phyloP scores from a whole-genome alignment of 345 rosid genomes.

The Lepidium didymum region DNA sequence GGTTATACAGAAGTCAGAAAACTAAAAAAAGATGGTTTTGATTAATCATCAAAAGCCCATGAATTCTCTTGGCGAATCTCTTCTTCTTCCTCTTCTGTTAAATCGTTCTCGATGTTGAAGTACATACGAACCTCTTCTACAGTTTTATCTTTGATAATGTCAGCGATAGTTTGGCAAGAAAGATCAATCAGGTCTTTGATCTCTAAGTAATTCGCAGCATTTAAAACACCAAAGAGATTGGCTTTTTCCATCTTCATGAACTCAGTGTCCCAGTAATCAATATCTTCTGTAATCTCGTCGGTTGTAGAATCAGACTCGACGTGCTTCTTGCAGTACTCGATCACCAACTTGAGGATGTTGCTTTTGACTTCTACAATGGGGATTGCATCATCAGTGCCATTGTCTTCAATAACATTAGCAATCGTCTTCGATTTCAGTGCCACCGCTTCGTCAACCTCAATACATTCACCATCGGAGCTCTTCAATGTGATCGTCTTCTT shows the following conservation, averaged over 20 bases:
- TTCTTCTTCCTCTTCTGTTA: slow-evolving; percentile 53
- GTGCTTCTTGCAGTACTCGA: slow-evolving; percentile 64
- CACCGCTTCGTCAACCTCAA: slow-evolving; percentile 30
- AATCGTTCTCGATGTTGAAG: slow-evolving; percentile 50
- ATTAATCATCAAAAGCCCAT: background rate
- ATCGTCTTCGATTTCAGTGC: slow-evolving; percentile 43
- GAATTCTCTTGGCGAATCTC: slow-evolving; percentile 44
- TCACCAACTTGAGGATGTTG: slow-evolving; percentile 46
- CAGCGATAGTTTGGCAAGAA: slow-evolving; percentile 51
- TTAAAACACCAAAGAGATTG: slow-evolving; percentile 44
- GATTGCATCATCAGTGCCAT: slow-evolving; percentile 34
- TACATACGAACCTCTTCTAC: slow-evolving; percentile 45
- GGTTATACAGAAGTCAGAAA: too few relatives aligned
- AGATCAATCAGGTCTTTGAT: slow-evolving; percentile 44
- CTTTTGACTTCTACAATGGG: slow-evolving; percentile 44
- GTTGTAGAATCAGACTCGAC: slow-evolving; percentile 18
- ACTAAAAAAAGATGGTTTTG: too few relatives aligned
- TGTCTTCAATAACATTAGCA: slow-evolving; percentile 44
- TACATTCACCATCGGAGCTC: slow-evolving; percentile 39
- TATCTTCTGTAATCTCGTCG: slow-evolving; percentile 25
- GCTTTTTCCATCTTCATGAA: slow-evolving; percentile 47
- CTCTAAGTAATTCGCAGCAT: slow-evolving; percentile 55
- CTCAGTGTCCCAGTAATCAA: slow-evolving; percentile 50
- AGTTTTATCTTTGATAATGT: slow-evolving; percentile 47
- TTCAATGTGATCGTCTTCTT: slow-evolving; percentile 20